phyloP scores from a whole-genome alignment of 805 yeast species.

The Wickerhamomyces alni region DNA sequence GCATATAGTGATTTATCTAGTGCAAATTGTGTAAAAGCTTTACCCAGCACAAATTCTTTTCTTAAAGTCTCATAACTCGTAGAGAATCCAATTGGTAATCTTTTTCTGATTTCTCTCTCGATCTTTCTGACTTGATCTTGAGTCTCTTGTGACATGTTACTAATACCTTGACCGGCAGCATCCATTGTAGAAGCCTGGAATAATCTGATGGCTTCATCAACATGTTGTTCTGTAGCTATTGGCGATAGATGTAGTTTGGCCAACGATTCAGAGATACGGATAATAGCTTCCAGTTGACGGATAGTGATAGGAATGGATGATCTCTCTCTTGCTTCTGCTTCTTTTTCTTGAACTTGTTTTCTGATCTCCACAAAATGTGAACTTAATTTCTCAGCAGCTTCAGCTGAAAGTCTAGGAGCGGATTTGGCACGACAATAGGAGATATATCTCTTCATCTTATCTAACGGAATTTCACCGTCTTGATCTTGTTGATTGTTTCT shows the following conservation, averaged over 20 bases:
- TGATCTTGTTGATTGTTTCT: slow-evolving; percentile 50
- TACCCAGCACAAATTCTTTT: slow-evolving; percentile 71
- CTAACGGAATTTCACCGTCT: slow-evolving; percentile 78
- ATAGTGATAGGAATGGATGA: slow-evolving; percentile 96
- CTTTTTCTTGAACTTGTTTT: slow-evolving; percentile 74
- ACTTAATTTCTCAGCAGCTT: slow-evolving; percentile 84
- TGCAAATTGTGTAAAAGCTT: slow-evolving; percentile 59
- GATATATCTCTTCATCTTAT: slow-evolving; percentile 85
- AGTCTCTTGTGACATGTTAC: slow-evolving; percentile 47
- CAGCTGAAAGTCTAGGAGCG: slow-evolving; percentile 87
- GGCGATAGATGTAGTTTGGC: slow-evolving; percentile 84
- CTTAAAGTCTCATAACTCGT: slow-evolving; percentile 80
- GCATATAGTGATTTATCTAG: slow-evolving; percentile 78
- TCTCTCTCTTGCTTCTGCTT: slow-evolving; percentile 75
- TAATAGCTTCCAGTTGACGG: slow-evolving; percentile 95
- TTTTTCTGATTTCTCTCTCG: slow-evolving; percentile 79
- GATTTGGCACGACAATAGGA: slow-evolving; percentile 85
- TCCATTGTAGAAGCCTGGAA: slow-evolving; percentile 98
- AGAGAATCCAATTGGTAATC: slow-evolving; percentile 95
- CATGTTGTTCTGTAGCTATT: slow-evolving; percentile 82
- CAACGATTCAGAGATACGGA: slow-evolving; percentile 89
- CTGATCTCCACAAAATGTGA: slow-evolving; percentile 91
- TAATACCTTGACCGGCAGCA: slow-evolving; percentile 60
- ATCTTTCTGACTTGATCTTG: slow-evolving; percentile 70
- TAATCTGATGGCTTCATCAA: slow-evolving; percentile 89